These are phyloP conservation scores for Scolecobasidium constrictum DNA, from an alignment of 2,329 filamentous ascomycete genomes.

Conservation along the genomic window DNA sequence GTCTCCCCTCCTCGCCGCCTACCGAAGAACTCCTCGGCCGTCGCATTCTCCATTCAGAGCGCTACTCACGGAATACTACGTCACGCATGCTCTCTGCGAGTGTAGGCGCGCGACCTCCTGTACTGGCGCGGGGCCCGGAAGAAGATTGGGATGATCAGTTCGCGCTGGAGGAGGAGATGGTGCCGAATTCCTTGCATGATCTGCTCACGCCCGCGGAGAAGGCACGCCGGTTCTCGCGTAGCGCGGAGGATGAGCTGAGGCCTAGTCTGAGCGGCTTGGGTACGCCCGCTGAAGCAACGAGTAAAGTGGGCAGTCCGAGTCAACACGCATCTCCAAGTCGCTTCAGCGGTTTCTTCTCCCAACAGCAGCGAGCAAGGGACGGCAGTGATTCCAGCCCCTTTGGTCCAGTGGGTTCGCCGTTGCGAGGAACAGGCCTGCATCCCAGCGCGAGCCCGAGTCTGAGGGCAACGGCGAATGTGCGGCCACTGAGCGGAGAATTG, in stretches of 20 bases:
- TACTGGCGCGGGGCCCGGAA: conserved; percentile 22
- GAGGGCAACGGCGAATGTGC: conserved; percentile 22
- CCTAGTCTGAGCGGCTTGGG: conserved; percentile 40
- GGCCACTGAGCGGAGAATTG: conserved; percentile 35
- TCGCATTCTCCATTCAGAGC: conserved; percentile 54
- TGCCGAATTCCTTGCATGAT: conserved; percentile 60
- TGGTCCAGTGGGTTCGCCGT: conserved; percentile 54
- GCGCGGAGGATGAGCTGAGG: conserved; percentile 41
- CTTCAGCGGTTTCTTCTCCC: conserved; percentile 48
- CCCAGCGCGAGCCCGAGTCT: conserved; percentile 39
- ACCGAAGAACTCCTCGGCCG: conserved; percentile 49
- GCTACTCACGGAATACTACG: conserved; percentile 33
- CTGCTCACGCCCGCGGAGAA: conserved; percentile 52
- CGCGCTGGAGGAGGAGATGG: conserved; percentile 78
- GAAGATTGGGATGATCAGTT: conserved; percentile 55
- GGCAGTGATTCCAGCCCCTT: conserved; percentile 34
- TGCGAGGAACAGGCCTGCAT: conserved; percentile 49
- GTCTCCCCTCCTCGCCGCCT: conserved; percentile 21
- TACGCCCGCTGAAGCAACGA: conserved; percentile 32
- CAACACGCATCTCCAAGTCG: conserved; percentile 52
- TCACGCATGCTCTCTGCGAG: conserved; percentile 49
- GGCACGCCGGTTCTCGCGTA: conserved; percentile 47
- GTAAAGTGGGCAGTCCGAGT: conserved; percentile 40
- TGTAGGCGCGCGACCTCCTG: conserved; percentile 37
- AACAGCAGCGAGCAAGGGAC: conserved; percentile 24